Conservation (phyloP, 2,329 filamentous ascomycete species). For the Macroventuria anomochaeta region DNA sequence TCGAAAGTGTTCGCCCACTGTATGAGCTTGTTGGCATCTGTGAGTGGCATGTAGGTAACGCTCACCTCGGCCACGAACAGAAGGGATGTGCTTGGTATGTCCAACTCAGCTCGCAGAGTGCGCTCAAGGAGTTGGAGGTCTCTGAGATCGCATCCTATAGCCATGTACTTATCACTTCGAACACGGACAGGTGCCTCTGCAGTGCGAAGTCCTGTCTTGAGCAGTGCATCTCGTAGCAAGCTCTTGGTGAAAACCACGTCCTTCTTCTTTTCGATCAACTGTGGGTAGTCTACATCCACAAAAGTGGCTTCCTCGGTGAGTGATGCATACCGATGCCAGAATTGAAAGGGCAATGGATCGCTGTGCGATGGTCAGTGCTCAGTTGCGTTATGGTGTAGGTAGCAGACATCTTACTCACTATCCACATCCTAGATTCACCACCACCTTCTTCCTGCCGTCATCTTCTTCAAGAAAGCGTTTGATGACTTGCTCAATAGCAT, state of each 20-base stretch:
- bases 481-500: conserved; percentile 78
- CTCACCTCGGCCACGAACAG: conserved; percentile 90
- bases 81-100: conserved; percentile 66
- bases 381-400: neutral
- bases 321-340: conserved; percentile 69
- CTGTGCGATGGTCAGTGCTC: conserved; percentile 55
- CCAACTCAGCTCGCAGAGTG: conserved; percentile 65
- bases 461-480: conserved; percentile 71
- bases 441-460: conserved; percentile 67
- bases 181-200: conserved; percentile 39
- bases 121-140: conserved; percentile 67
- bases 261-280: conserved; percentile 77
- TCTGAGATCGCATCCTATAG: conserved; percentile 81
- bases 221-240: conserved; percentile 50
- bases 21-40: conserved; percentile 75
- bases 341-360: conserved; percentile 87
- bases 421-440: conserved; percentile 88
- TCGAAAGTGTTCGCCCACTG: conserved; percentile 76
- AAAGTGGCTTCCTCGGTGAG: conserved; percentile 69
- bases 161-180: conserved; percentile 72
- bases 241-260: conserved; percentile 66
- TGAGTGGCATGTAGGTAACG: conserved; percentile 84
- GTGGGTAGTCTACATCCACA: conserved; percentile 85
- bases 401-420: conserved; percentile 68
- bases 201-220: conserved; percentile 35